phyloP scores from a whole-genome alignment of 805 yeast species.

The Candida loeiensis region DNA sequence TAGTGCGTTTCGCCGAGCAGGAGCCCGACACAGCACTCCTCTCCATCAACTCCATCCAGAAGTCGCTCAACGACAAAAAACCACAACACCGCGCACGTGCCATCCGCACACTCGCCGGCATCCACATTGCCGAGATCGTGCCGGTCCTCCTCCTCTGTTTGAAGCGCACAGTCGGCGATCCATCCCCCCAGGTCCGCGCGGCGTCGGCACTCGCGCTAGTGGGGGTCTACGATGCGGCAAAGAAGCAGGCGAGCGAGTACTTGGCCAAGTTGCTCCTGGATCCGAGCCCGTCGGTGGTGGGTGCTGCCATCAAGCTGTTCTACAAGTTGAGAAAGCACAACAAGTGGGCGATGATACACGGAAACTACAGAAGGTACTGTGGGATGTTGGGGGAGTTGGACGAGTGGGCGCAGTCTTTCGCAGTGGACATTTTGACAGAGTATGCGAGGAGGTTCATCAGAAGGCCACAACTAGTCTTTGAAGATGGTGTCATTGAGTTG shows the following conservation, averaged over 20 bases:
- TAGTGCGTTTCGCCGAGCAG: constrained; percentile 71
- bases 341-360: constrained; percentile 62
- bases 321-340: constrained; percentile 40
- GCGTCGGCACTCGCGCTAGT: constrained; percentile 76
- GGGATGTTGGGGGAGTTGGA: constrained; percentile 51
- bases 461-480: constrained; percentile 42
- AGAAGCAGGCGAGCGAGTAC: constrained; percentile 47
- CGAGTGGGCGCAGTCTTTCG: constrained; percentile 62
- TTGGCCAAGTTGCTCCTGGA: constrained; percentile 62
- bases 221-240: constrained; percentile 44
- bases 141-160: constrained; percentile 76
- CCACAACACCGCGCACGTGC: constrained; percentile 70
- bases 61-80: constrained; percentile 65
- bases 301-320: constrained; percentile 60
- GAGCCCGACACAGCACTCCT: constrained; percentile 89
- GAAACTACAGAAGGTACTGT: constrained; percentile 60
- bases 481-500: constrained; percentile 28
- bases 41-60: constrained; percentile 89
- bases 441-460: constrained; percentile 63
- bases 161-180: constrained; percentile 63
- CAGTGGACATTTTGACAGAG: constrained; percentile 60
- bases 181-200: constrained; percentile 72
- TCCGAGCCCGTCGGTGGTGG: constrained; percentile 60
- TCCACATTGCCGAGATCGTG: constrained; percentile 72
- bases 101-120: constrained; percentile 76